Evolutionary conservation across 1,284 basidiomycete genomes (phyloP), one percentile per base, ranked within the genome.

Genomic region (Agaricales sp.): DNA sequence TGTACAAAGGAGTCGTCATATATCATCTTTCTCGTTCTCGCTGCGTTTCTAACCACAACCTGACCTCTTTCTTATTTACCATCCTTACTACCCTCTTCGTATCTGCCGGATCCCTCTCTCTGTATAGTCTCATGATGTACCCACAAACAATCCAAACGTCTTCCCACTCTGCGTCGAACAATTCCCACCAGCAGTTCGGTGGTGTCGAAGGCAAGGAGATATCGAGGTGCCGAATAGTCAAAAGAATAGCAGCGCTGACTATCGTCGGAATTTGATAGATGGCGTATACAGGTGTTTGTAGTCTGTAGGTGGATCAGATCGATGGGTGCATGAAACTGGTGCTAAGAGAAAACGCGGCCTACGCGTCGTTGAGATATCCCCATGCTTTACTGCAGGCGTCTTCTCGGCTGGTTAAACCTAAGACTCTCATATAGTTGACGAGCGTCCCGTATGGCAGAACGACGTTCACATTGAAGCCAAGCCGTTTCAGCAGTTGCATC

Each of bases 401-500:
- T 53, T 78, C 76, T 51, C 77, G 74, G 51, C 74, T 73, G 30
- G 78, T 79, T 50, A 99, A 71, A 25, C 90, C 92, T 13, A 99
- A 77, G 20, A 97, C 80, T 52, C 92, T 81, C 55, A 97, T 75
- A 64, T 99, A 99, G 67, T 97, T 98, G 59, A 98, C 86, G 53
- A 98, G 77, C 12, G 92, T 92, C 20, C 87, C 92, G 60, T 98
- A 98, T 0, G 96, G 94, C 38, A 98, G 70, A 13, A 90, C 86
- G 45, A 95, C 91, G 58, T 86, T 74, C 47, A 92, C 87, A 58
- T 92, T 87, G 68, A 93, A 93, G 2, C 88, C 90, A 11, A 93
- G 75, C 30, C 93, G 80, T 67, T 99, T 99, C 54, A 99, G 75
- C 16, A 99, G 79, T 63, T 99, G 96, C 91, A 99, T 98, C 67